Base-by-base conservation (phyloP, 345 rosid species). In the Raphanus raphanistrum region DNA sequence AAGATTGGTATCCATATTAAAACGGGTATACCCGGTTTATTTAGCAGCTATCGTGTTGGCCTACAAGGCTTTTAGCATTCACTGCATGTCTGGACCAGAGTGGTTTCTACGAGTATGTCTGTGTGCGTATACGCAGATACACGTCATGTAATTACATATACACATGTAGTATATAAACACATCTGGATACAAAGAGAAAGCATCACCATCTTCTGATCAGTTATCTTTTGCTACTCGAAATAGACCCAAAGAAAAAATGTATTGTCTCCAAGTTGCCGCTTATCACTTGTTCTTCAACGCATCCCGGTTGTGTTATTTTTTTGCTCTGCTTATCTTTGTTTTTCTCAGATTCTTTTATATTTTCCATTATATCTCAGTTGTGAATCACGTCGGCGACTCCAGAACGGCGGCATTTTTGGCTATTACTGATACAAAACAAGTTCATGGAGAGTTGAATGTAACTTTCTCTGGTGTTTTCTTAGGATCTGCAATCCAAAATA, bases 211-310 rank as follows among this genome's bases (percentile, higher is more conserved):
- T 62, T 28, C 54, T 52, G 11, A 4, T 43, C 50, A 43, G 1
- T 28, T 28, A 7, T 71, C n/a, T 28, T 63, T n/a, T 57, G 60
- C 2, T 59, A 33, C 4, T 66, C 41, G 38, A 65, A 57, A 70
- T 5, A 64, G 17, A 26, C 63, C n/a, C n/a, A 43, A 48, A 2
- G 4, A 8, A 61, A 10, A 35, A 2, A 79, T 79, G 82, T 79
- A 69, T 55, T 74, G 76, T 69, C 75, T 79, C 43, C 82, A 79
- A 79, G 82, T 79, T 38, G 82, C 82, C 69, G 82, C 79, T 28
- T 79, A 79, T 69, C 79, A 79, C 68, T 38, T 79, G 79, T 79
- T 79, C 79, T 79, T 79, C 63, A 74, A 79, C 79, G 79, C 82
- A 11, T n/a, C 79, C 63, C 64, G 58, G n/a, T 8, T 79, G 9